Conservation (phyloP, 371 early-diverging fungal genomes). For the Sanchytrium tribonematis region DNA sequence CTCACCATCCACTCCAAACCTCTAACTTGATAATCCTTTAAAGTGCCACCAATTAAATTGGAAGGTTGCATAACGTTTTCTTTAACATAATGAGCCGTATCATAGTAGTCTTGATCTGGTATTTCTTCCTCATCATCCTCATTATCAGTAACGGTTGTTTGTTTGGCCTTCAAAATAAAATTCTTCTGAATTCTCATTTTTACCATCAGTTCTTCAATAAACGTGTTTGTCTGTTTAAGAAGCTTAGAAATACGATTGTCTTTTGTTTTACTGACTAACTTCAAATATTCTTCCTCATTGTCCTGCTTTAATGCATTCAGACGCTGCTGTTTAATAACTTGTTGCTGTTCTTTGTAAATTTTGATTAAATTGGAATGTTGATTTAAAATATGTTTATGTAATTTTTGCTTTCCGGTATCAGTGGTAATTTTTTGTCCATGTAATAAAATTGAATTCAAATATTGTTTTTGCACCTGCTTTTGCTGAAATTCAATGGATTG, state of each 20-base stretch:
- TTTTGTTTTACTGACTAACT: conserved; percentile 68
- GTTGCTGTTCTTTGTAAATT: neutral
- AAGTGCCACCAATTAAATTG: conserved; percentile 34
- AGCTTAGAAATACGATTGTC: conserved; percentile 68
- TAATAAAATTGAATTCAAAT: neutral
- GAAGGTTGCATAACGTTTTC: conserved; percentile 50
- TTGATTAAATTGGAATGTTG: neutral
- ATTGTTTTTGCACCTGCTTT: neutral
- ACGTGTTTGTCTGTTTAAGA: conserved; percentile 55
- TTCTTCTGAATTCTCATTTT: conserved; percentile 44
- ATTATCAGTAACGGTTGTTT: conserved; percentile 4
- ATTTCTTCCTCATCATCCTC: conserved; percentile 21
- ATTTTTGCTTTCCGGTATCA: neutral
- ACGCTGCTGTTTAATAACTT: conserved; percentile 37
- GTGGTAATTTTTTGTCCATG: neutral
- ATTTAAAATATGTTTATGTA: neutral
- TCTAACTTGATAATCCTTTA: conserved; percentile 14
- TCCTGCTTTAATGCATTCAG: conserved; percentile 60
- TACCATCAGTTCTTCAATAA: conserved; percentile 40
- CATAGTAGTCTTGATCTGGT: conserved; percentile 35
- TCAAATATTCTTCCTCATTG: conserved; percentile 80
- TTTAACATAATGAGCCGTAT: conserved; percentile 45
- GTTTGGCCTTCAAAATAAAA: conserved; percentile 1
- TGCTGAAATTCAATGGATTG: neutral
- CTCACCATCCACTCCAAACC: conserved; percentile 15